phyloP scores from a whole-genome alignment of 2,329 filamentous ascomycete genomes.

The Cercospora nicotianae region DNA sequence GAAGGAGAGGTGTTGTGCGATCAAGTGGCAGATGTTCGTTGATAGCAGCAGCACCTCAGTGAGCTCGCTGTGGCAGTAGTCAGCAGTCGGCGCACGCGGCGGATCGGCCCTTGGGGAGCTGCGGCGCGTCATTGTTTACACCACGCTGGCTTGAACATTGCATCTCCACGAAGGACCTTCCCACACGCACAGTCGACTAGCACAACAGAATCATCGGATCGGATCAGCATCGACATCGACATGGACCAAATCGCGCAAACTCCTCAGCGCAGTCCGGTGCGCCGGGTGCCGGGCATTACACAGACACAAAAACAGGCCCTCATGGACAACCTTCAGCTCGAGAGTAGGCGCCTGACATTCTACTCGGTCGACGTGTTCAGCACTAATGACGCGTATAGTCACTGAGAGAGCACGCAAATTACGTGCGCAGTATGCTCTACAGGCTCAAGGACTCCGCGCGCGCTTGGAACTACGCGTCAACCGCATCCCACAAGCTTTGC shows the following conservation, averaged over 20 bases:
- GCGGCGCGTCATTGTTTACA: conserved; percentile 12
- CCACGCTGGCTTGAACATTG: not conserved
- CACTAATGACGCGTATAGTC: conserved; percentile 55
- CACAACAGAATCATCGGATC: not conserved
- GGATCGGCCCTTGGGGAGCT: not conserved
- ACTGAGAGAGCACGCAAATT: conserved; percentile 84
- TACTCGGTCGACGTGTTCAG: not conserved
- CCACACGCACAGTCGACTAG: not conserved
- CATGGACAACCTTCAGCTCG: conserved; percentile 85
- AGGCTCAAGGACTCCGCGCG: conserved; percentile 79
- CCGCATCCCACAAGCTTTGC: conserved; percentile 76
- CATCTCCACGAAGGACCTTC: not conserved
- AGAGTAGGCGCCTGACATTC: conserved; percentile 58
- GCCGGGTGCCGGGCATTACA: conserved; percentile 37
- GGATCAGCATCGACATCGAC: not conserved
- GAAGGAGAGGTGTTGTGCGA: not conserved
- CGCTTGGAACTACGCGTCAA: conserved; percentile 92
- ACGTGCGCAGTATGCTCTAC: conserved; percentile 82
- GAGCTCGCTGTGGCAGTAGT: conserved; percentile 6
- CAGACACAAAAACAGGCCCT: conserved; percentile 75
- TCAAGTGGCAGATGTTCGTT: not conserved
- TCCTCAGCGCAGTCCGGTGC: conserved; percentile 27
- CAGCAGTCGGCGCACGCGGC: conserved; percentile 5
- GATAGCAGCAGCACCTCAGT: conserved; percentile 3
- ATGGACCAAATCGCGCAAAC: conserved; percentile 24